phyloP scores from a whole-genome alignment of 495 filamentous ascomycete genomes.

The Massariosphaeria phaeospora region DNA sequence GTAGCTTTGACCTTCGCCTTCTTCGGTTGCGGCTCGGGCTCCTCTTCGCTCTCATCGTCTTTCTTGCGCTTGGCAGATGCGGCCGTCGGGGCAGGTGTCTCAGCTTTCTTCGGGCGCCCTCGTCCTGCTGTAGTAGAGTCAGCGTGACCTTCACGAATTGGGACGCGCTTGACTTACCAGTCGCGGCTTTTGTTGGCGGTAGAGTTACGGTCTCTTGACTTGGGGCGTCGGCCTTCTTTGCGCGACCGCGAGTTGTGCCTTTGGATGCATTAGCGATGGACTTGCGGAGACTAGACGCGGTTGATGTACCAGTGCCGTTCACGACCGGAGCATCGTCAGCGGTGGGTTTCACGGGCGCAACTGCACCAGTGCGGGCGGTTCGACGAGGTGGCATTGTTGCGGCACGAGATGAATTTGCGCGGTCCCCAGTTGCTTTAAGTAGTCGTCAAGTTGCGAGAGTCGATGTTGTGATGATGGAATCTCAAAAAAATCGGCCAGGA shows the following conservation, averaged over 20 bases:
- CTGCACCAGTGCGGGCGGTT: background rate
- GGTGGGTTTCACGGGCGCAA: background rate
- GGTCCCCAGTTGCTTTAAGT: background rate
- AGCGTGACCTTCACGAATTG: background rate
- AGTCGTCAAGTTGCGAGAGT: background rate
- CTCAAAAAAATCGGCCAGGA: conserved; percentile 13
- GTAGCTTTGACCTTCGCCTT: background rate
- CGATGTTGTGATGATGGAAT: background rate
- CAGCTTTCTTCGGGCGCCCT: conserved; percentile 22
- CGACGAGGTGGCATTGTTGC: conserved; percentile 9
- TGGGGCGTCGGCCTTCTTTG: background rate
- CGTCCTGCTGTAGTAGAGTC: background rate
- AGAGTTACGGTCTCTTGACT: background rate
- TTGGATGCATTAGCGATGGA: background rate
- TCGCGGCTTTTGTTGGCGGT: background rate
- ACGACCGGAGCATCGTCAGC: background rate
- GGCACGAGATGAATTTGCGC: background rate
- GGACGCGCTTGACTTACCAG: conserved; percentile 6
- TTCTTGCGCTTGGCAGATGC: conserved; percentile 18
- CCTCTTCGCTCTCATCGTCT: background rate
- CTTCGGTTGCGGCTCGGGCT: conserved; percentile 6
- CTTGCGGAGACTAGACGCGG: background rate
- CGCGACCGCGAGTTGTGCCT: background rate
- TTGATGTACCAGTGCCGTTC: conserved; percentile 3
- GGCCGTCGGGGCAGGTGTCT: background rate